Evolutionary conservation across 345 rosid genomes (phyloP), one percentile per base, ranked within the genome.

Genomic region (Euphorbia lathyris): DNA sequence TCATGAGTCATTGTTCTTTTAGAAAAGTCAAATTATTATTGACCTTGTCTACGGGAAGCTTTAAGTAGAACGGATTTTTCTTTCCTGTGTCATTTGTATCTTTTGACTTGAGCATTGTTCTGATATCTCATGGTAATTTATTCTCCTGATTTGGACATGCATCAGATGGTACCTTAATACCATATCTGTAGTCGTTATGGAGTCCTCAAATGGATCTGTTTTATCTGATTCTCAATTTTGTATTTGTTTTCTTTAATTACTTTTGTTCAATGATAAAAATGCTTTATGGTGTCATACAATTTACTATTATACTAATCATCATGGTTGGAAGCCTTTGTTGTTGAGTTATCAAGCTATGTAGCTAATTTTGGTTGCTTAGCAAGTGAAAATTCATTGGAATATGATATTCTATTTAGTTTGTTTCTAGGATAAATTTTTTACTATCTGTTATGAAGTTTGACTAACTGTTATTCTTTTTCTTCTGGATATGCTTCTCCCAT

Each of bases 391-490:
- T 9, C 0, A 36, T 67, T 38, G 19, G 53, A 7, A 10, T 17
- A 51, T 5, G n/a, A 7, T 26, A 27, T 20, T 63, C 38, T 7
- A 27, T 36, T 71, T 48, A 55, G 38, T 17, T 66, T n/a, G 43
- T 45, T 60, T 76, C 67, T 52, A 7, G 22, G 66, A 53, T 52
- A 3, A 5, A 34, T 53, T 65, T 23, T 77, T 20, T 69, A 42
- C 43, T 43, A 68, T 48, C 60, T 55, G 14, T 67, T 59, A 56
- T 19, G 26, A 58, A 63, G 16, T 50, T 68, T 86, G 56, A 70
- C 85, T 84, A 68, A 86, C 74, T 70, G 17, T 67, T 79, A 53
- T 52, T 75, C 23, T 78, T 73, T 78, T 81, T 75, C 72, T 62
- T 79, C 65, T 80, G 72, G 66, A 25, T 77, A 34, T 25, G 27